A percentile compares a stretch with the other conserved stretches of the same genome.
phyloP scores from a whole-genome alignment of 345 rosid genomes.

The Brassica carinata region DNA sequence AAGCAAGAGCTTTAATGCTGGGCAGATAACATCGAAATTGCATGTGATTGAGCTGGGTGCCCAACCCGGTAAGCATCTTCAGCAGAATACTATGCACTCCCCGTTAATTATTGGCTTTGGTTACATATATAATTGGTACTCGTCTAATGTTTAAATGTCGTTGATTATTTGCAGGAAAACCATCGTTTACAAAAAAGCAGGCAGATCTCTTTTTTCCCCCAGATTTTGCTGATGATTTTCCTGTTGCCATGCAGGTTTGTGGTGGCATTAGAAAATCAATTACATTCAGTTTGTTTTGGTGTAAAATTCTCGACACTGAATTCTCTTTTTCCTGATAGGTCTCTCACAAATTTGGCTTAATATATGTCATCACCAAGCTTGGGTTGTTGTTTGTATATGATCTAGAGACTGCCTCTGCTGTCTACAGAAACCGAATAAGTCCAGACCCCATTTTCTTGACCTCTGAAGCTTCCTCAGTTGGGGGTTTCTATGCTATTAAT shows the following conservation, averaged over 20 bases:
- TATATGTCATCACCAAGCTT: constrained; percentile 94
- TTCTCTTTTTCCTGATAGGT: constrained; percentile 57
- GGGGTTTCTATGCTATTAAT: constrained; percentile 95
- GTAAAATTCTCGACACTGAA: constrained; percentile 14
- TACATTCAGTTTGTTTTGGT: constrained; percentile 19
- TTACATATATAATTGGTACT: neutral
- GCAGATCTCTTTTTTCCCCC: constrained; percentile 99
- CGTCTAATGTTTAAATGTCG: constrained; percentile 18
- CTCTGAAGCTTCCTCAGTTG: constrained; percentile 82
- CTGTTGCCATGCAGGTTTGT: constrained; percentile 98
- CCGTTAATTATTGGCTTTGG: neutral
- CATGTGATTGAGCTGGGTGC: constrained; percentile 99
- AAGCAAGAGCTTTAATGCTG: constrained; percentile 84
- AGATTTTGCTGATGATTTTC: constrained; percentile 98
- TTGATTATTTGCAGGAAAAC: constrained; percentile 70
- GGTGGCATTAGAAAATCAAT: constrained; percentile 15
- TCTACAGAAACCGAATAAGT: constrained; percentile 95
- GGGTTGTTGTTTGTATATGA: constrained; percentile 98
- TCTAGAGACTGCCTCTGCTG: constrained; percentile 97
- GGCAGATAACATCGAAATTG: constrained; percentile 89
- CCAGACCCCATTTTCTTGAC: constrained; percentile 99
- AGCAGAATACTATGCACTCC: neutral
- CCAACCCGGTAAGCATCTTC: constrained; percentile 71
- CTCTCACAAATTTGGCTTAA: constrained; percentile 90
- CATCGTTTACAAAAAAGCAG: constrained; percentile 92